phyloP scores from a whole-genome alignment of 164 flowering plant species.

The Macadamia integrifolia region DNA sequence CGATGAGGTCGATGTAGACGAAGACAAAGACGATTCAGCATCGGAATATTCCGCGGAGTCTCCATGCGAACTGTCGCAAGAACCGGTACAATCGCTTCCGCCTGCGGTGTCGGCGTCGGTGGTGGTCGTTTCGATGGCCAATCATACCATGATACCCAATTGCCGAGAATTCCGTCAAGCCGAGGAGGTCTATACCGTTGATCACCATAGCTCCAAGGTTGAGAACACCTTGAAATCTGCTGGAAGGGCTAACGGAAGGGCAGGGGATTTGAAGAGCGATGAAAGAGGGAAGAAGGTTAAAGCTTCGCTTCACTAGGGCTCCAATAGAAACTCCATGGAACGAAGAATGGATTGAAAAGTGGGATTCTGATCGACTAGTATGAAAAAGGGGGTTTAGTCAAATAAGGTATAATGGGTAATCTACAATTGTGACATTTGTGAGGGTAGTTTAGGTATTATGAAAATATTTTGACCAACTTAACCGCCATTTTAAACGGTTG shows the following conservation, averaged over 20 bases:
- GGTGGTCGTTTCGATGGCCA: constrained; percentile 26
- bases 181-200: constrained; percentile 23
- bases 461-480: no score
- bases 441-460: no score
- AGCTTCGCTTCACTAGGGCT: no score
- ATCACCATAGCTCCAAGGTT: constrained; percentile 52
- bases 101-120: constrained; percentile 8
- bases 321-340: no score
- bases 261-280: constrained; percentile 74
- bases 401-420: no score
- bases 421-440: no score
- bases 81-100: constrained; percentile 2
- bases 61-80: constrained; percentile 10
- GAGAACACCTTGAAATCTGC: constrained; percentile 70
- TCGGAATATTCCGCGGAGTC: constrained; percentile 11
- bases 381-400: no score
- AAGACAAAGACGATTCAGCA: neutral
- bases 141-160: constrained; percentile 52
- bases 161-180: constrained; percentile 29
- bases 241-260: constrained; percentile 33
- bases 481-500: no score
- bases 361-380: no score
- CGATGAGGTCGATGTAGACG: constrained; percentile 4
- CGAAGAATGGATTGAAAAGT: no score
- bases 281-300: constrained; percentile 33